Conservation (phyloP, 1,284 basidiomycete genomes). For the Lentinula novae-zelandiae region DNA sequence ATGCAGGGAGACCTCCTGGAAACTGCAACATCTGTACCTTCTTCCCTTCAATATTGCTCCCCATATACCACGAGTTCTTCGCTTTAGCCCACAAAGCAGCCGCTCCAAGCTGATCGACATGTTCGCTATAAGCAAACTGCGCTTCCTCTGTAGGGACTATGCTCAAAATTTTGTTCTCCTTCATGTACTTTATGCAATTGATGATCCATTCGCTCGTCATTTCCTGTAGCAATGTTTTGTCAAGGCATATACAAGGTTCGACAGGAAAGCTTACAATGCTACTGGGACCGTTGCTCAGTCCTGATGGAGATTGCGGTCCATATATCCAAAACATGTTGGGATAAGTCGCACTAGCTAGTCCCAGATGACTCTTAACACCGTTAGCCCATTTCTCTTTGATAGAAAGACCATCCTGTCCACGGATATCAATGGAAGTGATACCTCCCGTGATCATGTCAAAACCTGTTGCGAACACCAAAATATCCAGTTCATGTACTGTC, state of each 20-base stretch:
- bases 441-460: conserved; percentile 24
- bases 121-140: conserved; percentile 1
- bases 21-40: conserved; percentile 8
- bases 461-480: conserved; percentile 22
- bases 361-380: conserved; percentile 21
- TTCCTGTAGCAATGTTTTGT: conserved; percentile 15
- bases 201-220: conserved; percentile 23
- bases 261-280: conserved; percentile 16
- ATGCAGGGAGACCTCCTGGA: conserved; percentile 2
- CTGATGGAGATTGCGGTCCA: conserved; percentile 17
- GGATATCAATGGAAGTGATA: conserved; percentile 23
- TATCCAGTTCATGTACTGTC: conserved; percentile 21
- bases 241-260: neutral
- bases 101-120: neutral
- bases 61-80: conserved; percentile 4
- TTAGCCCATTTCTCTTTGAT: conserved; percentile 23
- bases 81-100: conserved; percentile 3
- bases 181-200: conserved; percentile 19
- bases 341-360: conserved; percentile 18
- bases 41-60: conserved; percentile 7
- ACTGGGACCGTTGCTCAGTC: conserved; percentile 22
- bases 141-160: neutral
- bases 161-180: neutral
- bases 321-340: conserved; percentile 27
- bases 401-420: conserved; percentile 18